Base-by-base conservation (phyloP, 1,284 basidiomycete species). In the Puccinia horiana region DNA sequence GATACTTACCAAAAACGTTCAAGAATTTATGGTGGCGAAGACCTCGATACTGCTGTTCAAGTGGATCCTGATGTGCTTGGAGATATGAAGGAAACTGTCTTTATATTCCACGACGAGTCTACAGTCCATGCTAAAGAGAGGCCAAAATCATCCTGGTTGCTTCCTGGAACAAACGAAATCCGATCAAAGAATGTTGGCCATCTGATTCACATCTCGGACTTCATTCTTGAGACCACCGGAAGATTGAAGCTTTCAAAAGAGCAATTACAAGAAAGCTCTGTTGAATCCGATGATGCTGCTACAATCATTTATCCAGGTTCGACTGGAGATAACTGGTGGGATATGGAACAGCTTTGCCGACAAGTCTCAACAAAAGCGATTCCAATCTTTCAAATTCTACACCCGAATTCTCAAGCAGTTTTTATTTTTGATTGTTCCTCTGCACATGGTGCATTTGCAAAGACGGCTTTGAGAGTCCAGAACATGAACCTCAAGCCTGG, bases 151-250 rank as follows among this genome's bases (percentile, higher is more conserved):
- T 14, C 35, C 8, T 69, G 65, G 65, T 44, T 69, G 23, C 40
- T 69, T 16, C 65, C 65, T 69, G 65, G 65, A 11, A 69, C 12
- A 9, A 29, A 9, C n/a, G 65, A 69, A 69, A 20, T 69, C 9
- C 65, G 35, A 35, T 69, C 65, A 8, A 69, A 69, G 40, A 69
- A 44, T 69, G 18, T 14, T 37, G 65, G 65, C 6, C 32, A 35
- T 11, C 65, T 69, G 18, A 69, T 69, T 44, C 65, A 65, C 61
- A 65, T 65, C 23, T 65, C 61, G 14, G 26, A 65, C 32, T 65
- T 65, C 29, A 65, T 65, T n/a, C 65, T 69, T 11, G 65, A 69
- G 40, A 69, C 65, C 40, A 69, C 65, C 9, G 35, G 65, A 58
- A 58, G 20, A 58, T 58, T 58, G 23, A 58, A 8, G n/a, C 8